Conservation (phyloP, 305 asterid genomes). For the Salvia sclarea region DNA sequence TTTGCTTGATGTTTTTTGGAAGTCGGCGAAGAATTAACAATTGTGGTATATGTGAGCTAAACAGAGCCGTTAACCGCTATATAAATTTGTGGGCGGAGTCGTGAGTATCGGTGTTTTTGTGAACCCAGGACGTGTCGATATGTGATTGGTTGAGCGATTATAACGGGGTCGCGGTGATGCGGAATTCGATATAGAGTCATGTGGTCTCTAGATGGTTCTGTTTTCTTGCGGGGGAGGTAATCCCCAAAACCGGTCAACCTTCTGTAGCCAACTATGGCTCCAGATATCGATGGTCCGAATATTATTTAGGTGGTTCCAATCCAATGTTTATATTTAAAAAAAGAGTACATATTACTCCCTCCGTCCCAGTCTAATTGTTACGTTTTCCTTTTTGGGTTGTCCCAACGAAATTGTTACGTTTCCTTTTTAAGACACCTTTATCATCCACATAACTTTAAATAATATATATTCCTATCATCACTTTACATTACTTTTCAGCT, state of each 20-base stretch:
- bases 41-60: background rate
- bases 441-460: no score
- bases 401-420: no score
- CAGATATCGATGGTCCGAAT: no score
- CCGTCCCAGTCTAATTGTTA: no score
- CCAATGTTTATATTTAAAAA: no score
- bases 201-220: background rate
- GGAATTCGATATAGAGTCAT: background rate
- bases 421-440: no score
- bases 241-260: background rate
- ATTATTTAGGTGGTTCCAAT: no score
- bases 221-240: background rate
- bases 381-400: no score
- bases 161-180: background rate
- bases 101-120: background rate
- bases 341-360: no score
- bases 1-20: background rate
- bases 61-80: background rate
- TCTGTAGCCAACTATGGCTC: background rate
- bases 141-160: no score
- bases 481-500: no score
- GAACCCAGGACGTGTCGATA: constrained; percentile 22
- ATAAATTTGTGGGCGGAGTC: background rate
- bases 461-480: no score
- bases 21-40: background rate